phyloP scores from a whole-genome alignment of 441 rosid genomes.

The Jatropha multifida region DNA sequence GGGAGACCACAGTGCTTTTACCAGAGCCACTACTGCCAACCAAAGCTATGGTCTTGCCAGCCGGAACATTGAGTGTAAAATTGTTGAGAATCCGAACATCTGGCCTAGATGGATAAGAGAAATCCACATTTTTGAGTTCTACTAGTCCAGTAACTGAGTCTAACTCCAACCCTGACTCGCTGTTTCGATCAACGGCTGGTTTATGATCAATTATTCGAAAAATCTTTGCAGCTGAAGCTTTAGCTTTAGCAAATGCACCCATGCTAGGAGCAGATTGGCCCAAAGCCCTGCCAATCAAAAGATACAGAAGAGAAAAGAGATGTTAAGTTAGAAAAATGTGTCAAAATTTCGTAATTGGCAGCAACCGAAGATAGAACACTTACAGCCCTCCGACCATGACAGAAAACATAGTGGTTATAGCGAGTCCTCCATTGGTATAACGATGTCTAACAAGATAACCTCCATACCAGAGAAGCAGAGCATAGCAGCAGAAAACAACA shows the following conservation, averaged over 20 bases:
- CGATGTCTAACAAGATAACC: conserved; percentile 95
- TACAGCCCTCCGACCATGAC: conserved; percentile 99
- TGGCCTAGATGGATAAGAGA: conserved; percentile 92
- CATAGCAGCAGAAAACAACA: conserved; percentile 95
- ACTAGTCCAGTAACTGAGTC: conserved; percentile 80
- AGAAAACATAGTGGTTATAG: conserved; percentile 96
- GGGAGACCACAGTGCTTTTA: conserved; percentile 97
- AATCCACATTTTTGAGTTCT: conserved; percentile 81
- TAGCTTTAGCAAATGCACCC: conserved; percentile 92
- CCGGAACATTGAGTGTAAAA: conserved; percentile 75
- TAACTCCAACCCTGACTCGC: conserved; percentile 65
- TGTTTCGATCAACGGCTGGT: conserved; percentile 64
- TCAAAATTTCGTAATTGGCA: background rate
- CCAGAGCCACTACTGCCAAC: conserved; percentile 99
- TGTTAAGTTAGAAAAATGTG: background rate
- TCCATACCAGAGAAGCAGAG: conserved; percentile 98
- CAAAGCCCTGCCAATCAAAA: conserved; percentile 57
- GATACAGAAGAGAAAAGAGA: background rate
- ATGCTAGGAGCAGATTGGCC: conserved; percentile 97
- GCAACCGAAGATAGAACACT: conserved; percentile 33
- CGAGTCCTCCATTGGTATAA: conserved; percentile 97
- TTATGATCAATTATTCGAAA: conserved; percentile 85
- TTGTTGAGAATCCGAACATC: conserved; percentile 78
- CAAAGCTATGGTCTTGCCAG: conserved; percentile 97
- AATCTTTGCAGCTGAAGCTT: conserved; percentile 93